phyloP scores from a whole-genome alignment of 306 rosid species.

The Parietaria judaica region DNA sequence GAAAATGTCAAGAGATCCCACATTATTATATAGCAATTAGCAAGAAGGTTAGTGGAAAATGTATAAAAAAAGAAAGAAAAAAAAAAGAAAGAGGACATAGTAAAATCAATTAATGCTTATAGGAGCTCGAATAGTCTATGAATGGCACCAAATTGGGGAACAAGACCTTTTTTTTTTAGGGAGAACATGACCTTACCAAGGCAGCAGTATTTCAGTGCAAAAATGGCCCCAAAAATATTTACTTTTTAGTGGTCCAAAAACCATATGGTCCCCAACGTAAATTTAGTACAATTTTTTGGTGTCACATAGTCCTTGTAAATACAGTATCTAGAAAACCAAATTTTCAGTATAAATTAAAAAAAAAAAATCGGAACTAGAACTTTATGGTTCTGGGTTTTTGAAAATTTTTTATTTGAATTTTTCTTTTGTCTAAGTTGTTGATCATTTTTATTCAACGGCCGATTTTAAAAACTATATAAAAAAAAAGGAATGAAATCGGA shows the following conservation, averaged over 20 bases:
- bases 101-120: no score
- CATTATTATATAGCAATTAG: neutral
- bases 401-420: no score
- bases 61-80: neutral
- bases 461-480: no score
- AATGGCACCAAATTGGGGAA: slow-evolving; percentile 11
- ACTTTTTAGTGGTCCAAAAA: neutral
- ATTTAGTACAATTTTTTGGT: neutral
- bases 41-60: no score
- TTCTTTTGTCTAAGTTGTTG: no score
- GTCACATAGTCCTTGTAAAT: neutral
- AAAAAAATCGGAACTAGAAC: neutral
- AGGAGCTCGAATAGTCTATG: neutral
- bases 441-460: no score
- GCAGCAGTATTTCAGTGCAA: neutral
- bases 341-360: no score
- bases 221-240: neutral
- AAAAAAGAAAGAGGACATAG: neutral
- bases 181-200: neutral
- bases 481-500: no score
- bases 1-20: neutral
- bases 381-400: no score
- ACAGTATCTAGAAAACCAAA: no score
- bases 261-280: slow-evolving; percentile 1
- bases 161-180: no score